phyloP scores from a whole-genome alignment of 805 yeast genomes.

The Starmerella scarabaei region DNA sequence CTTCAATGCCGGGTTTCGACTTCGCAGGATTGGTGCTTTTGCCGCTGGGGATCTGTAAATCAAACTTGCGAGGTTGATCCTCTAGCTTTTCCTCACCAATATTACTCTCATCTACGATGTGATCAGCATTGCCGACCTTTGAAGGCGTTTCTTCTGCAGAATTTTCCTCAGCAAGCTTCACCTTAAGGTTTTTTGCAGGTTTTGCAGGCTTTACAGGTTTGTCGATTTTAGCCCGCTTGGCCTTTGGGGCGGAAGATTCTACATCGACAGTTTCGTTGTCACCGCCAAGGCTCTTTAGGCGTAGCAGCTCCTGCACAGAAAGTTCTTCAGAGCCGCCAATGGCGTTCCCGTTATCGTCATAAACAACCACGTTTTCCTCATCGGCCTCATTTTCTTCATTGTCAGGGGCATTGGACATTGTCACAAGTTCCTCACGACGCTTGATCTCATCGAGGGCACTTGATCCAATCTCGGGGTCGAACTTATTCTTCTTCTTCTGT shows the following conservation, averaged over 20 bases:
- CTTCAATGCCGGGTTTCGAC: conserved; percentile 35
- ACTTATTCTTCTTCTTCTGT: conserved; percentile 52
- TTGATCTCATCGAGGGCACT: conserved; percentile 28
- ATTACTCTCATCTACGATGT: not conserved
- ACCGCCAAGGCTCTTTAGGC: conserved; percentile 17
- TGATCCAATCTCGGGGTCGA: conserved; percentile 45
- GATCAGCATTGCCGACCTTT: not conserved
- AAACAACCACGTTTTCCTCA: conserved; percentile 16
- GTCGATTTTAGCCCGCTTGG: not conserved
- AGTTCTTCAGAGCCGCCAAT: conserved; percentile 23
- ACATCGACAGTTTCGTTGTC: too few relatives aligned
- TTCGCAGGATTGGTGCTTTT: conserved; percentile 3
- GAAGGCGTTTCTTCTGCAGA: not conserved
- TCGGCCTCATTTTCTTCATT: conserved; percentile 23
- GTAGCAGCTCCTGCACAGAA: conserved; percentile 13
- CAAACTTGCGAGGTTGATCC: not conserved
- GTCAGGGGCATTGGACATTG: conserved; percentile 26
- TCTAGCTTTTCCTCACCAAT: not conserved
- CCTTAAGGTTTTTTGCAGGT: not conserved
- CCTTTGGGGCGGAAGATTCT: not conserved
- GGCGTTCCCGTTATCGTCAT: conserved; percentile 26
- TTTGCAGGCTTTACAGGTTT: conserved; percentile 14
- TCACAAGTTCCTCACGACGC: conserved; percentile 17
- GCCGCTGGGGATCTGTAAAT: not conserved
- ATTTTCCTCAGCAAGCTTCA: not conserved